Evolutionary conservation across 164 flowering plant genomes (phyloP).

Genomic region (Stephania japonica): DNA sequence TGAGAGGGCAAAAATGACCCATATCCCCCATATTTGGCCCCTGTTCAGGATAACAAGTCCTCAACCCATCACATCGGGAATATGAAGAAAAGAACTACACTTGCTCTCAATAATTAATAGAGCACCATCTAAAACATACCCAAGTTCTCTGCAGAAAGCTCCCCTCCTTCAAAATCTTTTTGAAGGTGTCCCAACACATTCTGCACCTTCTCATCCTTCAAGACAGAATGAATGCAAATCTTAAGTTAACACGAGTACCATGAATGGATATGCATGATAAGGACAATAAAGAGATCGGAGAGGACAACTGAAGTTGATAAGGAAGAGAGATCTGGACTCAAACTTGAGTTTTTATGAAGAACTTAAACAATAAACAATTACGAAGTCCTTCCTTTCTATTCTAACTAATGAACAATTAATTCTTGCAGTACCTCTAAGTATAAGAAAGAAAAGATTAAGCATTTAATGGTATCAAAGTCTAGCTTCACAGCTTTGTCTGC

Average conservation of each 20-base stretch:
- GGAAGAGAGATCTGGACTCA: neutral
- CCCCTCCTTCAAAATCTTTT: slow-evolving; percentile 74
- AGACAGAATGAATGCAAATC: neutral
- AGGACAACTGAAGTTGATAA: neutral
- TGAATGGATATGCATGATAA: neutral
- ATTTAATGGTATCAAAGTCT: slow-evolving; percentile 1
- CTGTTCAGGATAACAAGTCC: slow-evolving; percentile 30
- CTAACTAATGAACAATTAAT: neutral
- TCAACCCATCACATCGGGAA: slow-evolving; percentile 13
- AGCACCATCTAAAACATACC: slow-evolving; percentile 40
- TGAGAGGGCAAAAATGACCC: slow-evolving; percentile 79
- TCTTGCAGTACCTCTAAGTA: neutral
- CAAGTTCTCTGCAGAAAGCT: slow-evolving; percentile 55
- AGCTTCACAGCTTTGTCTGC: neutral
- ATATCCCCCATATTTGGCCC: slow-evolving; percentile 74
- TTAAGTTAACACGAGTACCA: neutral
- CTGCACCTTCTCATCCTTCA: slow-evolving; percentile 51
- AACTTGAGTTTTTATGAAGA: neutral
- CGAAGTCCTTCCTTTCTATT: neutral
- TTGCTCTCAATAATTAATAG: neutral
- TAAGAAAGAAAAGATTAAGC: neutral
- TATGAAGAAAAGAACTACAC: slow-evolving; percentile 1
- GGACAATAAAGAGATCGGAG: neutral
- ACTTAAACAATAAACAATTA: neutral
- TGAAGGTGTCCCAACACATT: slow-evolving; percentile 74